A percentile compares a stretch with the other conserved stretches of the same genome.
Conservation (phyloP, 768 basidiomycete genomes). For the Neoboletus brunneissimus region DNA sequence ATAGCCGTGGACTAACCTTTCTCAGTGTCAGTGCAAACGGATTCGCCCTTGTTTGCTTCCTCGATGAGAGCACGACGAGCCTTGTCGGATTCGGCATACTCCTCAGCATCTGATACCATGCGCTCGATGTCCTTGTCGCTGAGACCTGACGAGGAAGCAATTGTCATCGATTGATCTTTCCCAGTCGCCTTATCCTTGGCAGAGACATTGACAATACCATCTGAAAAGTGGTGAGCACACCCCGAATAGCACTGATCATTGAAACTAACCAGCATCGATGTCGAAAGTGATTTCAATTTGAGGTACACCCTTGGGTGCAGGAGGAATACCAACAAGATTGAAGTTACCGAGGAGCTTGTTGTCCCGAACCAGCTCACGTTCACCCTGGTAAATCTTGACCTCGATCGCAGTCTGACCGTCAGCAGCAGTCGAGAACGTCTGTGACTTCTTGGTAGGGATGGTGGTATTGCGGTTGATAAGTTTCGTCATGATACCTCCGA, state of each 20-base stretch:
- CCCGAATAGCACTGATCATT: neutral
- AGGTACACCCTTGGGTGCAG: conserved; percentile 71
- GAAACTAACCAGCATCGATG: conserved; percentile 80
- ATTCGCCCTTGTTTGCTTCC: conserved; percentile 95
- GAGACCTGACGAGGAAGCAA: conserved; percentile 95
- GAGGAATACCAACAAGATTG: conserved; percentile 97
- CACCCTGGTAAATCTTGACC: conserved; percentile 99
- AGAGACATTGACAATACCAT: conserved; percentile 95
- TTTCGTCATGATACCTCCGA: conserved; percentile 99
- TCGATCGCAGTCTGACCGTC: conserved; percentile 99
- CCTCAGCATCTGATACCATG: conserved; percentile 94
- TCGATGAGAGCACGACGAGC: conserved; percentile 84
- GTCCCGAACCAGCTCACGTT: conserved; percentile 97
- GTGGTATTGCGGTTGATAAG: conserved; percentile 98
- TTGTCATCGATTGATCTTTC: conserved; percentile 96
- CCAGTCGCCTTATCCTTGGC: conserved; percentile 92
- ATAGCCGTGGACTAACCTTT: conserved; percentile 56
- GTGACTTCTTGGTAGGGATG: conserved; percentile 99
- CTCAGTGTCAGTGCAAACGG: conserved; percentile 91
- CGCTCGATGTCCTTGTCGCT: conserved; percentile 95
- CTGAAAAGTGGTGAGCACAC: conserved; percentile 32
- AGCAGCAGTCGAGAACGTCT: conserved; percentile 97
- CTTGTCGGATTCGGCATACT: conserved; percentile 93
- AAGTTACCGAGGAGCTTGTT: conserved; percentile 99
- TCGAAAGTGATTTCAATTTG: conserved; percentile 90